Conservation (phyloP, 2,329 filamentous ascomycete genomes). For the Aspergillus fumigatus region DNA sequence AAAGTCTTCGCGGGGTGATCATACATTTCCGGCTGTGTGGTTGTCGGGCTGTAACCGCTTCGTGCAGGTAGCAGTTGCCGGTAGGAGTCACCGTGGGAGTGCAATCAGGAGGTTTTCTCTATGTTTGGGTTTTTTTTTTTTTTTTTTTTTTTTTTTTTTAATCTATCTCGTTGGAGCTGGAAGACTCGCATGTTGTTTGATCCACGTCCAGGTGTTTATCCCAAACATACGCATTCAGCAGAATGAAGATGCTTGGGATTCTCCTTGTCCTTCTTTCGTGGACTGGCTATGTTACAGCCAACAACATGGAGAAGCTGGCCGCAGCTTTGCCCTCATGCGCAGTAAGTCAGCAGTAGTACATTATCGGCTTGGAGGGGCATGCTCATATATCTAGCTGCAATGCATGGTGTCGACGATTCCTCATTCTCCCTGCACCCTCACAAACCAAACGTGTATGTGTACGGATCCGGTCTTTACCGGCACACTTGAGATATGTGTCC, state of each 20-base stretch:
- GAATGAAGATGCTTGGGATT: constrained; percentile 2
- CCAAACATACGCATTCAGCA: constrained; percentile 7
- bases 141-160: no score
- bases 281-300: constrained; percentile 6
- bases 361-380: no score
- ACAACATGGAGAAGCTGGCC: constrained; percentile 10
- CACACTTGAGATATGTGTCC: constrained; percentile 32
- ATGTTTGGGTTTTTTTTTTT: no score
- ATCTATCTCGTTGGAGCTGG: background rate
- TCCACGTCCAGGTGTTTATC: background rate
- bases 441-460: constrained; percentile 40
- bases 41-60: no score
- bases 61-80: no score
- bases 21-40: no score
- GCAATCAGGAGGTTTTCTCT: background rate
- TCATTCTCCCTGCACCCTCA: constrained; percentile 33
- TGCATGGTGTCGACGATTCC: constrained; percentile 23
- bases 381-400: constrained; percentile 12
- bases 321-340: constrained; percentile 18
- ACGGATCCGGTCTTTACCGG: constrained; percentile 29
- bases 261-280: constrained; percentile 1
- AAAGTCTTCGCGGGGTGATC: no score
- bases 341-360: constrained; percentile 10
- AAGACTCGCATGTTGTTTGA: background rate
- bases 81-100: no score